phyloP scores from a whole-genome alignment of 2,329 filamentous ascomycete species.

The Fusarium sterilihyphosum region DNA sequence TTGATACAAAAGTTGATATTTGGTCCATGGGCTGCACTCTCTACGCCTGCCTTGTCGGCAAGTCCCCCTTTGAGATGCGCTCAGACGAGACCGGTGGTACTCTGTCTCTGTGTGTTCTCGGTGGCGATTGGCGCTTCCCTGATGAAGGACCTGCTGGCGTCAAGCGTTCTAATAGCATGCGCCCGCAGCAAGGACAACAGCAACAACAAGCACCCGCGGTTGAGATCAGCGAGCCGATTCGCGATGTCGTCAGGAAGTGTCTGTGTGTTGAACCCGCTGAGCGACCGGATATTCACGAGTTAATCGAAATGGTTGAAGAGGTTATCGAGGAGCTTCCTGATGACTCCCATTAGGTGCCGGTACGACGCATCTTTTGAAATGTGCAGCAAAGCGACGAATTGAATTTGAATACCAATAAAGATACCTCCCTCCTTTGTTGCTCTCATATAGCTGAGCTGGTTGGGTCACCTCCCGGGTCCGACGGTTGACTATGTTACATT shows the following conservation, averaged over 20 bases:
- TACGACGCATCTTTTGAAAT: neutral
- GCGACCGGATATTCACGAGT: slow-evolving; percentile 84
- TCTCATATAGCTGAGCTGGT: neutral
- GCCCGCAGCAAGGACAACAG: slow-evolving; percentile 45
- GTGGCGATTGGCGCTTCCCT: slow-evolving; percentile 96
- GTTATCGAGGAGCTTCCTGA: slow-evolving; percentile 75
- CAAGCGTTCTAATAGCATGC: slow-evolving; percentile 56
- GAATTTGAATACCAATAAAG: slow-evolving; percentile 9
- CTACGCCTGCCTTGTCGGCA: slow-evolving; percentile 95
- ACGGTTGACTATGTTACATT: slow-evolving; percentile 8
- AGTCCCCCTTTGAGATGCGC: slow-evolving; percentile 95
- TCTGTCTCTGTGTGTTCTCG: slow-evolving; percentile 89
- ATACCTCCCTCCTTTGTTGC: slow-evolving; percentile 16
- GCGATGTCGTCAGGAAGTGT: slow-evolving; percentile 88
- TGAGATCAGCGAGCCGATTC: slow-evolving; percentile 81
- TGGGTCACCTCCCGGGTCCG: neutral
- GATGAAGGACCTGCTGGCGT: slow-evolving; percentile 77
- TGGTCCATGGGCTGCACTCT: slow-evolving; percentile 98
- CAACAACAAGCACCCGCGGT: slow-evolving; percentile 48
- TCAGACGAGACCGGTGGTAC: slow-evolving; percentile 96
- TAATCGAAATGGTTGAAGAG: slow-evolving; percentile 81
- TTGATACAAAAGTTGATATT: slow-evolving; percentile 97
- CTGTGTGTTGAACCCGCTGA: slow-evolving; percentile 87
- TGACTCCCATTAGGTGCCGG: slow-evolving; percentile 46
- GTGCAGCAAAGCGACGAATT: neutral